These are phyloP conservation scores for Cytospora paraplurivora DNA, from an alignment of 2,329 filamentous ascomycete species.

Conservation along the genomic window DNA sequence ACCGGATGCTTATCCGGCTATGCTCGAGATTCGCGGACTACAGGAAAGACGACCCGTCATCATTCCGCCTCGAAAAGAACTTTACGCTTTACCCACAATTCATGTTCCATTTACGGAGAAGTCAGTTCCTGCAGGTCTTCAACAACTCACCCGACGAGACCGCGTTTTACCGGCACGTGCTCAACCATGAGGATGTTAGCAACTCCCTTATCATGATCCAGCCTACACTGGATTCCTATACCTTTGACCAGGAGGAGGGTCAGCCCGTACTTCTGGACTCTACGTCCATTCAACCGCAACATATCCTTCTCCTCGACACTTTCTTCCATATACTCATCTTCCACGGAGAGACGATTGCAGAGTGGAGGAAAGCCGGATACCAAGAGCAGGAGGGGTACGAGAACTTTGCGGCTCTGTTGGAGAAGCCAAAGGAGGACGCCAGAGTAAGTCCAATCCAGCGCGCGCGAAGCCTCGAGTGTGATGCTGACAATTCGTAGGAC, in stretches of 20 bases:
- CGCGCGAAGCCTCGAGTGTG: conserved; percentile 8
- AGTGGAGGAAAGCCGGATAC: conserved; percentile 97
- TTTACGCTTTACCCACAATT: conserved; percentile 99
- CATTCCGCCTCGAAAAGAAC: conserved; percentile 97
- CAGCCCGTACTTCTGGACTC: conserved; percentile 95
- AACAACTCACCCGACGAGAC: conserved; percentile 99
- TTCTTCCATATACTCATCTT: conserved; percentile 99
- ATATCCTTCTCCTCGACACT: conserved; percentile 91
- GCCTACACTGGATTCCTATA: conserved; percentile 95
- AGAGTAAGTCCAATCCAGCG: conserved; percentile 61
- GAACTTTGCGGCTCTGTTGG: conserved; percentile 85
- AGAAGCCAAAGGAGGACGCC: conserved; percentile 95
- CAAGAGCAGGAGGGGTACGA: conserved; percentile 98
- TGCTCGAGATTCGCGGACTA: conserved; percentile 98
- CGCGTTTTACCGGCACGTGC: conserved; percentile 95
- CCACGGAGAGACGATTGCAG: conserved; percentile 95
- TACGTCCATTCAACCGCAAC: conserved; percentile 91
- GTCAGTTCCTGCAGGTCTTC: conserved; percentile 98
- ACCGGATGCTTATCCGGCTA: conserved; percentile 94
- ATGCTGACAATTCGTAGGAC: conserved; percentile 59
- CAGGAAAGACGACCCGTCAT: conserved; percentile 95
- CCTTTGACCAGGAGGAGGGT: conserved; percentile 90
- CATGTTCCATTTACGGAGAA: conserved; percentile 98
- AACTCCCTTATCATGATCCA: conserved; percentile 99
- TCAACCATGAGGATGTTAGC: conserved; percentile 95